Conservation (phyloP, 148 eudicot genomes). For the Tetragonia tetragonoides region DNA sequence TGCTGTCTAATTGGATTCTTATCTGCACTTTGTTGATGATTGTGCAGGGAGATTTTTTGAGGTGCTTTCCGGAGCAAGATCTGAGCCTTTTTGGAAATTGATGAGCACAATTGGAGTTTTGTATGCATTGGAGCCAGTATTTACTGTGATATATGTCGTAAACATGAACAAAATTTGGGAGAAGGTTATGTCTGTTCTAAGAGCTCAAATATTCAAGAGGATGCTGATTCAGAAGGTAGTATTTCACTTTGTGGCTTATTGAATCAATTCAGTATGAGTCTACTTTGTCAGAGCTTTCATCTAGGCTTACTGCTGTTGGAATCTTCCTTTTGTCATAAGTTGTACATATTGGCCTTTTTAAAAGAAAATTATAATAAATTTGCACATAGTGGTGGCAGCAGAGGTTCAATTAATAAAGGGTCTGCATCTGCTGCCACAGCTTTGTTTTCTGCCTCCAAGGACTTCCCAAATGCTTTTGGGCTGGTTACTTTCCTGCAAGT, state of each 20-base stretch:
- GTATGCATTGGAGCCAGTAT: constrained; percentile 84
- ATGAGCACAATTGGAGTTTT: constrained; percentile 64
- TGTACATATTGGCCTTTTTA: background rate
- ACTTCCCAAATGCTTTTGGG: too few species aligned
- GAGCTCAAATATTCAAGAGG: constrained; percentile 90
- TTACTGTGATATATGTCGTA: constrained; percentile 70
- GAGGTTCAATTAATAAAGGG: background rate
- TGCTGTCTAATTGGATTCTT: background rate
- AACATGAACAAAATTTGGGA: constrained; percentile 92
- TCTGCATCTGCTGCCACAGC: too few species aligned
- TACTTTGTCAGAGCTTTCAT: background rate
- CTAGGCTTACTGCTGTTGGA: background rate
- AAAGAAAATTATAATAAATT: background rate
- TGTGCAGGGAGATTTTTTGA: constrained; percentile 85
- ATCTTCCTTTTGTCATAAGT: background rate
- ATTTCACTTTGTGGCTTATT: background rate
- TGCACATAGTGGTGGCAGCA: background rate
- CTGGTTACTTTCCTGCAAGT: too few species aligned
- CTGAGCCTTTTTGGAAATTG: constrained; percentile 74
- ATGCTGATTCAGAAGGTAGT: constrained; percentile 88
- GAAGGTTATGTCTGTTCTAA: constrained; percentile 93
- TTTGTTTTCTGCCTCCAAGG: too few species aligned
- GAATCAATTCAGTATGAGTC: background rate
- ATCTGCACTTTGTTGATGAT: constrained; percentile 14
- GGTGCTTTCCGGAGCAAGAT: constrained; percentile 67